Base-by-base conservation (phyloP, 352 stramenopile species). In the Pythium oligandrum region DNA sequence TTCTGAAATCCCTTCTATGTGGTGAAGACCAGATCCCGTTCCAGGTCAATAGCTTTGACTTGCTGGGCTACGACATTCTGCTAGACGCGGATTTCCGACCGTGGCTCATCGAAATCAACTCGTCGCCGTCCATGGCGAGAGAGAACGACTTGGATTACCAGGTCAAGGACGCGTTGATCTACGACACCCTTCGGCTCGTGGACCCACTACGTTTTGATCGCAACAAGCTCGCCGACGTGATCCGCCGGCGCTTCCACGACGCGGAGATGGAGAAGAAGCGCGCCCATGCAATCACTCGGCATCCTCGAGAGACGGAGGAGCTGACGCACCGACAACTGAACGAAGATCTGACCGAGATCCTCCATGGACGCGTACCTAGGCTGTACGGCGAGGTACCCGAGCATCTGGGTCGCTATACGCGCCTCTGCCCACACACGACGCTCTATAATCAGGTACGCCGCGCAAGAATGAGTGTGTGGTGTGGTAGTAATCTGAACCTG, bases 31-130 rank as follows among this genome's bases (percentile, higher is more conserved):
- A 90, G 47, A 96, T 97, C 57, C 84, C 83, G 36, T 83, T 88
- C 52, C 88, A 68, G 55, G 83, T 92, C 30, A 97, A 95, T 56
- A 93, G 77, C 37, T 98, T 98, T 60, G 94, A 98, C 61, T 52
- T 98, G 33, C 95, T 96, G 51, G 95, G 95, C 5, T 98, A 97
- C 69, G 94, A 98, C 64, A 86, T 98, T 31, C 71, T 98, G 12
- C 63, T 98, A 32, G 94, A 98, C 64, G 61, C 78, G 6, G 57
- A 84, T 8, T 79, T 96, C 38, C 86, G 85, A 6, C 90, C 91
- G 36, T 98, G 93, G 92, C 79, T 98, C 4, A 94, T 98, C 39
- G 95, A 98, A 69, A 96, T 98, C 53, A 98, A 98, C 63, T 88
- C 89, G 45, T 97, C 85, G 51, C 95, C 95, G 30, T 97, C 86